These are phyloP conservation scores for Solanum hybrid DNA, from an alignment of 305 asterid genomes.

Conservation along the genomic window DNA sequence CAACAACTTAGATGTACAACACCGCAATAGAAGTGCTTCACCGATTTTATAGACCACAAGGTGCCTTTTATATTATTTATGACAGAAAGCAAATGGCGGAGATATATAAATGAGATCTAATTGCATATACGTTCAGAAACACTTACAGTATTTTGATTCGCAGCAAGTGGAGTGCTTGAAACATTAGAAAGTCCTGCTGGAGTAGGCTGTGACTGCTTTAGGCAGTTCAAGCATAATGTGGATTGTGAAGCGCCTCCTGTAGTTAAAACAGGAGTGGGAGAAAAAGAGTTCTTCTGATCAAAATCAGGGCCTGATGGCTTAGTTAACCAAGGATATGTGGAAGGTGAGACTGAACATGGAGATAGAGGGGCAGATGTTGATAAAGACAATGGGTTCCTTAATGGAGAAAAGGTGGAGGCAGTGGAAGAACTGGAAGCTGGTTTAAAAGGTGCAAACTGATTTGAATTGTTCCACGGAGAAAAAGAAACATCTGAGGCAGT, in stretches of 20 bases:
- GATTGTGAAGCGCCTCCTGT: background rate
- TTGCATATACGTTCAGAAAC: background rate
- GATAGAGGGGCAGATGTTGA: background rate
- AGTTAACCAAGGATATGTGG: background rate
- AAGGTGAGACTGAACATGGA: background rate
- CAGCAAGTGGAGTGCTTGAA: background rate
- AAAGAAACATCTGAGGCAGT: background rate
- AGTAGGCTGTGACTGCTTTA: background rate
- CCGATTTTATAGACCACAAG: background rate
- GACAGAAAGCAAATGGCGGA: background rate
- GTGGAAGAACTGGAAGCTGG: background rate
- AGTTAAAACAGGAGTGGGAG: background rate
- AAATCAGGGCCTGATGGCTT: background rate
- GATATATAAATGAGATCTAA: background rate
- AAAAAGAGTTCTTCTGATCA: background rate
- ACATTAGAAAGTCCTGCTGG: background rate
- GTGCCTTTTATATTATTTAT: background rate
- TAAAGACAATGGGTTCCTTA: background rate
- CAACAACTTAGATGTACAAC: background rate
- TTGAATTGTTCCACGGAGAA: background rate
- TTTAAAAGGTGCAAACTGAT: background rate
- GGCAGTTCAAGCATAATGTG: background rate
- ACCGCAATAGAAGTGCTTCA: background rate
- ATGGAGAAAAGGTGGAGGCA: background rate
- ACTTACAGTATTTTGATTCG: background rate